Evolutionary conservation across 2,329 filamentous ascomycete genomes (phyloP), one percentile per base, ranked within the genome.

Genomic region (Allantophomopsis lycopodina): DNA sequence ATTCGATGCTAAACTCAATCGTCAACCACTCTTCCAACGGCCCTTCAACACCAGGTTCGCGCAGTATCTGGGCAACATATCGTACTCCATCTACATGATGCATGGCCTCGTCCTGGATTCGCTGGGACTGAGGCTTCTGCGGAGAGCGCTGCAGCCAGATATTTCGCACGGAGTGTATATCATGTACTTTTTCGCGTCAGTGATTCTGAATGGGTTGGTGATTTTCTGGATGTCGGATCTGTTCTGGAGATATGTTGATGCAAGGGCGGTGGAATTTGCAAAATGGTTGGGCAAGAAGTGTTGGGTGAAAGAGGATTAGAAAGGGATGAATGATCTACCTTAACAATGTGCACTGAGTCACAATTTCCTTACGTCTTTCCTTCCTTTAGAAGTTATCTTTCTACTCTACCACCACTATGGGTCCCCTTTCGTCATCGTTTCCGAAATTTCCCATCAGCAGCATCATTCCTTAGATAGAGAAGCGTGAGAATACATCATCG

Each of bases 11-110:
- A 28, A 28, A 28, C 32, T 34, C 8, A 17, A 15, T 8, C n/a
- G 16, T 17, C 14, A 14, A 17, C 32, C 32, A 8, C 13, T 21
- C 4, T 18, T 60, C 40, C 60, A 59, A 39, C 48, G 48, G 11
- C 62, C 63, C 32, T 65, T 71, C 46, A 63, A 65, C 42, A 58
- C 13, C 7, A 31, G 33, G 5, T 68, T 76, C 48, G 72, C 68
- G 49, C 76, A 77, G 50, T 77, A 76, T 44, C 62, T 81, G 2
- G 77, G 76, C 1, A 66, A 69, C 36, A 64, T 80, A 40, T 79
- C 73, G 0, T 82, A 70, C 50, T 63, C 70, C 2, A 58, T 82
- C 8, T 82, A 82, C 55, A 60, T 81, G 7, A 64, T 79, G 10
- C 77, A 82, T 46, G 76, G 76, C 0, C 76, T 76, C 0, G 54